phyloP scores from a whole-genome alignment of 495 filamentous ascomycete genomes.

The Letharia columbiana region DNA sequence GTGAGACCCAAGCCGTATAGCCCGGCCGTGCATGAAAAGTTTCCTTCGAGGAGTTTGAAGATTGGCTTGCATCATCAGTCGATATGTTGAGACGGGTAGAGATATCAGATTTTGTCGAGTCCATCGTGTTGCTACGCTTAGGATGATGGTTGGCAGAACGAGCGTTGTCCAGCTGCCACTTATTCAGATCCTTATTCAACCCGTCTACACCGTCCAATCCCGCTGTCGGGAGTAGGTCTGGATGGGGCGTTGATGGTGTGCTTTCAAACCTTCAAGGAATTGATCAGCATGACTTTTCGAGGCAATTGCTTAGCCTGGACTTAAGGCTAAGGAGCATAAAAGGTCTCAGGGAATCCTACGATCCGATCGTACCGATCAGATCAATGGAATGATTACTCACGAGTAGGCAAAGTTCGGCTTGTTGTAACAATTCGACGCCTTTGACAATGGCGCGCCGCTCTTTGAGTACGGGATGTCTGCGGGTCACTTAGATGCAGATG shows the following conservation, averaged over 20 bases:
- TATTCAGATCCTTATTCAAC: conserved; percentile 57
- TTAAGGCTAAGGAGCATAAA: not conserved
- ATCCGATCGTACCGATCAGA: not conserved
- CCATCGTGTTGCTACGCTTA: conserved; percentile 52
- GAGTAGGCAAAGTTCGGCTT: conserved; percentile 51
- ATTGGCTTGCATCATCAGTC: conserved; percentile 41
- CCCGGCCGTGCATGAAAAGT: conserved; percentile 77
- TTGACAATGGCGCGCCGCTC: conserved; percentile 74
- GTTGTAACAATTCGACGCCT: conserved; percentile 41
- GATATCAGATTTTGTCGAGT: conserved; percentile 45
- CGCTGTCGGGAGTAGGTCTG: conserved; percentile 41
- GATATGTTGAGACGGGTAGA: conserved; percentile 23
- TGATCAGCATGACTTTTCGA: not conserved
- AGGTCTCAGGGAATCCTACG: not conserved
- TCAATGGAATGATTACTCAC: not conserved
- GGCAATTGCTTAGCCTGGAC: not conserved
- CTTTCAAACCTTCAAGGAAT: conserved; percentile 57
- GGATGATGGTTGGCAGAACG: conserved; percentile 36
- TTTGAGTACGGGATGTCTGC: conserved; percentile 85
- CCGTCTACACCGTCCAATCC: conserved; percentile 55
- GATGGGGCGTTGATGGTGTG: conserved; percentile 74
- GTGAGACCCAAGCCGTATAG: conserved; percentile 79
- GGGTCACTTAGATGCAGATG: not conserved
- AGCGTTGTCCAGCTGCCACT: conserved; percentile 45
- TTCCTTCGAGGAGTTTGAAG: conserved; percentile 39